These are phyloP conservation scores for Incumbomyces lentus DNA, from an alignment of 2,329 filamentous ascomycete genomes.

Conservation along the genomic window DNA sequence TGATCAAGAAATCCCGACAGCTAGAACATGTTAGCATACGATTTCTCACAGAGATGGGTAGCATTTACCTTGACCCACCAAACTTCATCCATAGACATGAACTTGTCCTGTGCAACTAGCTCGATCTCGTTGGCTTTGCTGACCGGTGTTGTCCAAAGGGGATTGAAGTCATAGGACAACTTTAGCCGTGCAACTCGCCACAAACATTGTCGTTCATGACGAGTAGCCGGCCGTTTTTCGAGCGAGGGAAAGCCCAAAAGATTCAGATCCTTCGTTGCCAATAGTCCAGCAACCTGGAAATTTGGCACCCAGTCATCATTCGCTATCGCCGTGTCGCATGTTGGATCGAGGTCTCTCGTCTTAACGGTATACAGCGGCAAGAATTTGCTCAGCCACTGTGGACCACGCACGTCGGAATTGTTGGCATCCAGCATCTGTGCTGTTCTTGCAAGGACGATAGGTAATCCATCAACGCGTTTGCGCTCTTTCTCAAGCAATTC, in stretches of 20 bases:
- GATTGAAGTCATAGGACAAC: constrained; percentile 33
- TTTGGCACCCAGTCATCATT: constrained; percentile 41
- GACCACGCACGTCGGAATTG: constrained; percentile 31
- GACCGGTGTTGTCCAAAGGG: background rate
- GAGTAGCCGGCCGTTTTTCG: constrained; percentile 35
- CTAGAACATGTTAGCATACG: constrained; percentile 22
- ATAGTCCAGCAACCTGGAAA: constrained; percentile 37
- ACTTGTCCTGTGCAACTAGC: constrained; percentile 25
- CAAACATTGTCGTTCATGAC: constrained; percentile 34
- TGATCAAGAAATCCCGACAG: constrained; percentile 42
- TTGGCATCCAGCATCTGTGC: constrained; percentile 36
- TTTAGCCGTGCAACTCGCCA: constrained; percentile 39
- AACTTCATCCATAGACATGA: constrained; percentile 39
- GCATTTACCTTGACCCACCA: constrained; percentile 41
- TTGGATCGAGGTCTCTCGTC: constrained; percentile 33
- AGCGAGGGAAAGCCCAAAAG: constrained; percentile 33
- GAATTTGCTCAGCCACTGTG: constrained; percentile 35
- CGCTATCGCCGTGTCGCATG: constrained; percentile 27
- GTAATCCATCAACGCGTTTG: constrained; percentile 36
- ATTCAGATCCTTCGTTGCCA: constrained; percentile 40
- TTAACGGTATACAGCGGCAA: constrained; percentile 37
- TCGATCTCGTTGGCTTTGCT: constrained; percentile 1
- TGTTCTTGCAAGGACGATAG: constrained; percentile 34
- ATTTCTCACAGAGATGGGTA: constrained; percentile 1
- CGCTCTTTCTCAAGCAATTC: constrained; percentile 36